These are phyloP conservation scores for Oryza coarctata DNA, from an alignment of 176 grass and related monocot species.

Conservation along the genomic window DNA sequence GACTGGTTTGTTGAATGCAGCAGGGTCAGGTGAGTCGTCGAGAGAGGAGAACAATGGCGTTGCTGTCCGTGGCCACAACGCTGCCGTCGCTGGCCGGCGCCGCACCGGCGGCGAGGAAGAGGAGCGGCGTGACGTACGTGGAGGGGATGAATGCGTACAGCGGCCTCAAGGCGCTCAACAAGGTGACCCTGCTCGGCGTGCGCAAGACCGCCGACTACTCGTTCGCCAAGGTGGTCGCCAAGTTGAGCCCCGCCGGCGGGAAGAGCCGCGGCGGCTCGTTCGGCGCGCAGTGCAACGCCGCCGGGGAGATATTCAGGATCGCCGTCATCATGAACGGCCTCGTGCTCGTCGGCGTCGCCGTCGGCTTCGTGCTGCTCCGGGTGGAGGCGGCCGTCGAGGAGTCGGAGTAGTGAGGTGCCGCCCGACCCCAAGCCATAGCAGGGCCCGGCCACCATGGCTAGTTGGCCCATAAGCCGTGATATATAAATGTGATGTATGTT, in stretches of 20 bases:
- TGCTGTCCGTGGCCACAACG: slow-evolving; percentile 46
- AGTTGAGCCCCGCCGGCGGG: slow-evolving; percentile 42
- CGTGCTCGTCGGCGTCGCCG: slow-evolving; percentile 76
- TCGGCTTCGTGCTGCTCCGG: slow-evolving; percentile 91
- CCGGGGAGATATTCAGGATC: slow-evolving; percentile 78
- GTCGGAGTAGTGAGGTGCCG: slow-evolving; percentile 43
- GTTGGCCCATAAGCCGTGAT: slow-evolving; percentile 22
- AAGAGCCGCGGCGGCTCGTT: slow-evolving; percentile 52
- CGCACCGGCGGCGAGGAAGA: slow-evolving; percentile 30
- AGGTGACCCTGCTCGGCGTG: slow-evolving; percentile 57
- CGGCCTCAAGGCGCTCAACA: slow-evolving; percentile 64
- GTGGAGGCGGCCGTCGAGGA: slow-evolving; percentile 74
- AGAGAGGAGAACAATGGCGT: slow-evolving; percentile 47
- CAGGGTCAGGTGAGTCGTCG: slow-evolving; percentile 1
- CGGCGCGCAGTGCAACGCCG: slow-evolving; percentile 64
- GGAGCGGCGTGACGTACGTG: slow-evolving; percentile 48
- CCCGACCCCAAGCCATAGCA: background rate
- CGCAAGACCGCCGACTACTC: slow-evolving; percentile 52
- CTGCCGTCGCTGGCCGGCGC: slow-evolving; percentile 35
- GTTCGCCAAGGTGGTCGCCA: slow-evolving; percentile 58
- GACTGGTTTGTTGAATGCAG: background rate
- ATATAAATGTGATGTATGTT: slow-evolving; percentile 48
- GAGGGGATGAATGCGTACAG: slow-evolving; percentile 66
- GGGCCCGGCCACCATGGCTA: background rate
- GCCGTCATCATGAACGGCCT: slow-evolving; percentile 81